Evolutionary conservation across 192 early-diverging fungal species (phyloP), one percentile per base, ranked within the genome.

Genomic region (Entrophospora sp.): DNA sequence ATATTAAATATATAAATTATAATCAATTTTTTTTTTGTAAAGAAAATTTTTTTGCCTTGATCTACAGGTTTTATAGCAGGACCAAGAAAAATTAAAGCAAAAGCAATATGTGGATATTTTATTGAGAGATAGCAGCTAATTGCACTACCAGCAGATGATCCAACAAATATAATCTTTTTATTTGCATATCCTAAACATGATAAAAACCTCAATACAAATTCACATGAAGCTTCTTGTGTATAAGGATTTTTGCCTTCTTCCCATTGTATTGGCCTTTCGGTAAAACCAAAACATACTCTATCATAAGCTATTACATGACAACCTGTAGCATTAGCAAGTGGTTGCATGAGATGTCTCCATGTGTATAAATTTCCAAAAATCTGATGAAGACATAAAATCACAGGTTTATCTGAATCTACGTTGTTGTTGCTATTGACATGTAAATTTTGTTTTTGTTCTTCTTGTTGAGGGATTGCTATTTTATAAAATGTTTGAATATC

Each of bases 281-380:
- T 66, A 27, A 66, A 58, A 16, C 64, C 64, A 34, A 58, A 66
- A 7, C 37, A 30, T 13, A 28, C 31, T 20, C 64, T 37, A 44
- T 66, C 64, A 45, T 66, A 66, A 16, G 64, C 64, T 20, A 66
- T 32, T 10, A 66, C 64, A 30, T 55, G 51, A 22, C 34, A 32
- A 22, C 51, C 64, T 6, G 64, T 66, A 44, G 36, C 24, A 46
- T 66, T 55, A 32, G 64, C 64, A 8, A 66, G 16, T 14, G 51
- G 53, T 38, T 66, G 64, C 52, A 66, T 53, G 13, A 20, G 37
- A 34, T 34, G 9, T 42, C 37, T 36, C 52, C 49, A 66, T 10
- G 64, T 57, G 22, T 66, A 57, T 40, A 40, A 16, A 45, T 58
- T 58, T 40, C 52, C 49, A 6, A 66, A 8, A 58, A 66, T 16